Conservation (phyloP, 2,329 filamentous ascomycete species). For the Magnaporthiopsis rhizophila region DNA sequence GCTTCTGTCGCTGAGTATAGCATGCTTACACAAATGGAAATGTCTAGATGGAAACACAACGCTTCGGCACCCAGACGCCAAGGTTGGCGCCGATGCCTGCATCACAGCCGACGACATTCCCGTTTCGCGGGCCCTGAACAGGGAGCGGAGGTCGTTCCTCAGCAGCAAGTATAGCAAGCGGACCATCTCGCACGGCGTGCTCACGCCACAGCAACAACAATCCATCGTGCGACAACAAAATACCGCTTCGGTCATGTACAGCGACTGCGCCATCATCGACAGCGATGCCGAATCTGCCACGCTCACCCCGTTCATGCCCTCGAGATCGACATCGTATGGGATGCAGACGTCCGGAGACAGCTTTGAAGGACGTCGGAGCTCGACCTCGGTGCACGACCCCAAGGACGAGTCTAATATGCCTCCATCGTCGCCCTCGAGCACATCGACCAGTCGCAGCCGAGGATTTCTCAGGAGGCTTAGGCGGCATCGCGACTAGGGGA, state of each 20-base stretch:
- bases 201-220: conserved; percentile 27
- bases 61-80: conserved; percentile 53
- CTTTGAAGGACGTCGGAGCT: conserved; percentile 18
- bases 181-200: conserved; percentile 38
- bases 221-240: not conserved
- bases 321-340: conserved; percentile 11
- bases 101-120: conserved; percentile 48
- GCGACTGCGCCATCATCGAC: conserved; percentile 19
- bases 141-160: conserved; percentile 39
- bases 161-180: conserved; percentile 32
- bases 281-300: conserved; percentile 12
- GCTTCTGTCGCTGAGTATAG: too few relatives aligned
- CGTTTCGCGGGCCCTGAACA: conserved; percentile 30
- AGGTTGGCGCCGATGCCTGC: conserved; percentile 46
- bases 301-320: conserved; percentile 12
- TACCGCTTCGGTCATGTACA: conserved; percentile 16
- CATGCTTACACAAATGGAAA: not conserved
- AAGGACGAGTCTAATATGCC: conserved; percentile 1
- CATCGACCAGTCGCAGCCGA: conserved; percentile 4
- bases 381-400: conserved; percentile 8
- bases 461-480: conserved; percentile 13
- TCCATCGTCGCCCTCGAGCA: conserved; percentile 1
- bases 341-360: conserved; percentile 28
- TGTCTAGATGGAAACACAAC: conserved; percentile 47
- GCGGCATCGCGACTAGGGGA: conserved; percentile 3